A percentile compares a stretch with the other conserved stretches of the same genome.
Conservation (phyloP, 352 stramenopile genomes). For the Globisporangium lucens region DNA sequence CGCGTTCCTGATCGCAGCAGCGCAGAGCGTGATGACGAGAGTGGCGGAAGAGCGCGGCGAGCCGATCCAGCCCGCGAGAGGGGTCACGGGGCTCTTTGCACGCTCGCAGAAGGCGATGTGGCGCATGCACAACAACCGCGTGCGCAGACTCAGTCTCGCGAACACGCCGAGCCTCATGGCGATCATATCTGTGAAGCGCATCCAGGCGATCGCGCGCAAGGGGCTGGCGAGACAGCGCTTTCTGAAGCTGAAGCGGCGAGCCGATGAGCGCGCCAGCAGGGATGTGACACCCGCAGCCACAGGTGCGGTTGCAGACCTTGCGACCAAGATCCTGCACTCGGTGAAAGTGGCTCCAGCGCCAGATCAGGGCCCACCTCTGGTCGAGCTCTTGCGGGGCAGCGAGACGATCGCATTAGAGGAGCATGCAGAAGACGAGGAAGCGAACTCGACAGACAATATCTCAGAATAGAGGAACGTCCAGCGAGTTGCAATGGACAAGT, state of each 20-base stretch:
- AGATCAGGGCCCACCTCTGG: neutral
- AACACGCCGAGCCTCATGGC: conserved; percentile 21
- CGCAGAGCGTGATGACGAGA: conserved; percentile 29
- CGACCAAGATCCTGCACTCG: conserved; percentile 14
- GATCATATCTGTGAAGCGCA: conserved; percentile 35
- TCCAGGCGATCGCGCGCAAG: conserved; percentile 28
- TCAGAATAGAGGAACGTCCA: neutral
- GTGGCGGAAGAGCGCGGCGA: conserved; percentile 30
- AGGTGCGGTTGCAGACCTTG: conserved; percentile 7
- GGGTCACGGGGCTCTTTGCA: conserved; percentile 26
- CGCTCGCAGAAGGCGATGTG: conserved; percentile 25
- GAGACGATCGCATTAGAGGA: neutral
- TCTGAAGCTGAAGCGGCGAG: conserved; percentile 18
- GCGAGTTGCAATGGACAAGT: neutral
- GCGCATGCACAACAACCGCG: conserved; percentile 14
- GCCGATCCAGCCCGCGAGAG: conserved; percentile 21
- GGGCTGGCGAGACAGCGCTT: conserved; percentile 25
- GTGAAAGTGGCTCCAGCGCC: conserved; percentile 17
- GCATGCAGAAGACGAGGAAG: neutral
- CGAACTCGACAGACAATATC: neutral
- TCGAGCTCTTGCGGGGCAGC: conserved; percentile 1
- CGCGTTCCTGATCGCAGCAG: conserved; percentile 33
- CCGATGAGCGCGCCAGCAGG: neutral
- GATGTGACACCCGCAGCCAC: neutral
- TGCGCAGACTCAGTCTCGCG: conserved; percentile 17